phyloP scores from a whole-genome alignment of 495 filamentous ascomycete genomes.

The Choiromyces venosus region DNA sequence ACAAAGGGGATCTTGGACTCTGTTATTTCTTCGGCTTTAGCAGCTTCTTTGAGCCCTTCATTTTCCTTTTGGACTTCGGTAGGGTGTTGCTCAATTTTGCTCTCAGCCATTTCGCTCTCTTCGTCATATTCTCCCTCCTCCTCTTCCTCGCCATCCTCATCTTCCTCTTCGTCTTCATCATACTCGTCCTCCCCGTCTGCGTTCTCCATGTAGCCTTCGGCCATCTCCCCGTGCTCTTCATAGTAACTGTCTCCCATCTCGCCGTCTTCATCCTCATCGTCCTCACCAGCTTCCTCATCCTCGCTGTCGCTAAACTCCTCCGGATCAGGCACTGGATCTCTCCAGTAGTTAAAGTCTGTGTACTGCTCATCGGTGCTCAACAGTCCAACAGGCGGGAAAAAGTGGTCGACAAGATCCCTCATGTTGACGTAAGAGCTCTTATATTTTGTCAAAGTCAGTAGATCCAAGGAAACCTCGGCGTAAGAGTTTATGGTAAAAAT shows the following conservation, averaged over 20 bases:
- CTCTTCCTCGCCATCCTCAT: conserved; percentile 44
- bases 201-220: conserved; percentile 40
- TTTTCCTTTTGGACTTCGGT: conserved; percentile 3
- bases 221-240: conserved; percentile 47
- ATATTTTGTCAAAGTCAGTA: conserved; percentile 86
- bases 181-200: conserved; percentile 45
- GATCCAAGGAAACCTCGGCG: conserved; percentile 87
- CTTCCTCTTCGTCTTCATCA: conserved; percentile 48
- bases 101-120: conserved; percentile 42
- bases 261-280: conserved; percentile 47
- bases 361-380: conserved; percentile 76
- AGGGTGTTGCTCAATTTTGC: conserved; percentile 1
- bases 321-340: conserved; percentile 64
- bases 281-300: conserved; percentile 53
- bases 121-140: conserved; percentile 44
- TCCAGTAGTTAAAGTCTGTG: conserved; percentile 86
- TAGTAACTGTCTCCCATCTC: conserved; percentile 48
- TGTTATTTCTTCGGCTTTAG: conserved; percentile 5
- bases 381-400: conserved; percentile 81
- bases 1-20: conserved; percentile 10
- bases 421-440: conserved; percentile 96
- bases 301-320: conserved; percentile 77
- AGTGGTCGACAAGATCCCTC: conserved; percentile 92
- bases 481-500: conserved; percentile 99
- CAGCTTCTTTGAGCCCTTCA: conserved; percentile 14